A percentile compares a stretch with the other conserved stretches of the same genome.
Evolutionary conservation across 2,329 filamentous ascomycete genomes (phyloP).

Genomic region (Aspergillus sp.): DNA sequence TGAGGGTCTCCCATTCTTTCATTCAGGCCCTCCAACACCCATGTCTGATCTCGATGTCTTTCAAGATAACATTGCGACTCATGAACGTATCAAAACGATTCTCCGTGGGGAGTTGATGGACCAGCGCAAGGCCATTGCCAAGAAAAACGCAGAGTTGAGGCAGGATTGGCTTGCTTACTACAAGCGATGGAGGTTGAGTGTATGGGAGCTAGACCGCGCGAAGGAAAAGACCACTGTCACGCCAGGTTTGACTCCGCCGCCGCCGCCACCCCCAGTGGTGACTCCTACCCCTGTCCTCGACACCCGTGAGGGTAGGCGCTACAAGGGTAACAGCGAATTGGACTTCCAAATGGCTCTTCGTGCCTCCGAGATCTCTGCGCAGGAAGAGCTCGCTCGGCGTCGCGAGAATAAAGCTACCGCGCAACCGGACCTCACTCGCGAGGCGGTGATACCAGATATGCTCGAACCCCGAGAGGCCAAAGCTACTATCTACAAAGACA

Average conservation of each 20-base stretch:
- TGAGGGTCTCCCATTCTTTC: constrained; percentile 52
- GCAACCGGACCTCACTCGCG: constrained; percentile 49
- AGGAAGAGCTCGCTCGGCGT: constrained; percentile 52
- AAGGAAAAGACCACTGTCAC: constrained; percentile 45
- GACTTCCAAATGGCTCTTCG: constrained; percentile 54
- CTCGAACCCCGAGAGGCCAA: constrained; percentile 45
- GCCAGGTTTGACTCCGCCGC: constrained; percentile 41
- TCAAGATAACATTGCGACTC: constrained; percentile 45
- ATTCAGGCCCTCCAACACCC: constrained; percentile 47
- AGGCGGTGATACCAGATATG: constrained; percentile 56
- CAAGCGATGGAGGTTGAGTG: constrained; percentile 50
- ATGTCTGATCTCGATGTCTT: constrained; percentile 51
- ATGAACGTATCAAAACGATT: constrained; percentile 45
- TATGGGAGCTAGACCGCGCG: constrained; percentile 48
- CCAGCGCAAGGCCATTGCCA: constrained; percentile 42
- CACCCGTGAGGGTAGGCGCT: constrained; percentile 47
- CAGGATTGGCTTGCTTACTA: constrained; percentile 48
- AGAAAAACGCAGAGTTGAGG: constrained; percentile 46
- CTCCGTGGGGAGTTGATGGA: constrained; percentile 45
- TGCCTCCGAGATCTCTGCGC: constrained; percentile 53
- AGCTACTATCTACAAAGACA: constrained; percentile 50
- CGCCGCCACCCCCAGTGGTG: constrained; percentile 36
- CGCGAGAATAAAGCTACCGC: constrained; percentile 49
- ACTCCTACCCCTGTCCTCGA: constrained; percentile 40
- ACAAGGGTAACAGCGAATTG: constrained; percentile 54